phyloP scores from a whole-genome alignment of 1,139 yeast genomes.

The Yamadazyma songkhlaensis region DNA sequence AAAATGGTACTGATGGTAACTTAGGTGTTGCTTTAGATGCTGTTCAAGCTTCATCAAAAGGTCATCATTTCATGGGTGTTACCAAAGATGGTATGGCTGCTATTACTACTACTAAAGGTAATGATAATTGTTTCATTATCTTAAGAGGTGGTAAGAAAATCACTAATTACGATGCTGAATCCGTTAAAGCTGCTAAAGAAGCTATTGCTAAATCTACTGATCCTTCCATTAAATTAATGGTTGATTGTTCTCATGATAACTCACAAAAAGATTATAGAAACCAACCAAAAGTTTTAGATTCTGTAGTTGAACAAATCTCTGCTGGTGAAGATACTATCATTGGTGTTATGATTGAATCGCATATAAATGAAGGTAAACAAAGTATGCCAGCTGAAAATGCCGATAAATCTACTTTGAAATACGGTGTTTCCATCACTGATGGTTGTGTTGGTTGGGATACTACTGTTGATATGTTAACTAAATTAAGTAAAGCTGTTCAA shows the following conservation, averaged over 20 bases:
- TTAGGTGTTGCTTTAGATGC: constrained; percentile 94
- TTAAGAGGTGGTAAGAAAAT: constrained; percentile 95
- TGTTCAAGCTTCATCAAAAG: constrained; percentile 83
- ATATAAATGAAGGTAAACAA: constrained; percentile 91
- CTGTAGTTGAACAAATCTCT: constrained; percentile 79
- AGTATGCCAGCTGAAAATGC: constrained; percentile 60
- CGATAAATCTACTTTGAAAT: constrained; percentile 70
- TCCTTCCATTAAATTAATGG: constrained; percentile 60
- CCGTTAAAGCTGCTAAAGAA: constrained; percentile 73
- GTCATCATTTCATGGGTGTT: constrained; percentile 96
- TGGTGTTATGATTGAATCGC: constrained; percentile 96
- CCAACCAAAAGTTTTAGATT: constrained; percentile 83
- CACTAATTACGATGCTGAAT: constrained; percentile 83
- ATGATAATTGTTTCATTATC: constrained; percentile 83
- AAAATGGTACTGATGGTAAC: constrained; percentile 97
- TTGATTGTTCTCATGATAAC: constrained; percentile 97
- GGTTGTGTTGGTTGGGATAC: constrained; percentile 94
- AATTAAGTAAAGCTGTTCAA: constrained; percentile 79
- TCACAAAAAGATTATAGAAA: constrained; percentile 90
- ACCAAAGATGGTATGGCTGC: constrained; percentile 97
- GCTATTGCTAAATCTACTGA: constrained; percentile 41
- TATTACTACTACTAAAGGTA: constrained; percentile 92
- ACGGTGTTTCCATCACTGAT: constrained; percentile 96
- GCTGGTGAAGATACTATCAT: constrained; percentile 75
- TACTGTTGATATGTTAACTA: constrained; percentile 75